A percentile compares a stretch with the other conserved stretches of the same genome.
These are phyloP conservation scores for Hypoxylon sp. DNA, from an alignment of 2,329 filamentous ascomycete species.

Conservation along the genomic window DNA sequence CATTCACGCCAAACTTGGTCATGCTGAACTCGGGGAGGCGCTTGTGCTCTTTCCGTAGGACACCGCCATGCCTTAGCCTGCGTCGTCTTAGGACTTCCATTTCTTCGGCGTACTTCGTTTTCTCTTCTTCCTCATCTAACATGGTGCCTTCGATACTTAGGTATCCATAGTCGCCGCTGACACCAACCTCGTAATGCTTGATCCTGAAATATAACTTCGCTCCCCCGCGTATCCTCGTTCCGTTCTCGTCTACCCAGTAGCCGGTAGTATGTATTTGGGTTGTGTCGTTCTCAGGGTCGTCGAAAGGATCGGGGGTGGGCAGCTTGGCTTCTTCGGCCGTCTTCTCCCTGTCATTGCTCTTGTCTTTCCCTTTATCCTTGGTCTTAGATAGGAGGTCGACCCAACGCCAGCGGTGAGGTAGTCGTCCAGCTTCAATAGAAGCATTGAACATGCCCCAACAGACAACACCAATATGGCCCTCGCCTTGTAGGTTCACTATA, in stretches of 20 bases:
- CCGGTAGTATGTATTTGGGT: slow-evolving; percentile 71
- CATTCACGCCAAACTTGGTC: slow-evolving; percentile 67
- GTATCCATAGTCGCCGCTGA: slow-evolving; percentile 82
- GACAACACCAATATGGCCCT: slow-evolving; percentile 89
- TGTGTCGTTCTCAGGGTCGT: slow-evolving; percentile 63
- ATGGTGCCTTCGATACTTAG: slow-evolving; percentile 92
- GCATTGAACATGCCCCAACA: slow-evolving; percentile 95
- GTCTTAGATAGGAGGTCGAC: slow-evolving; percentile 69
- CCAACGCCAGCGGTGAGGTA: slow-evolving; percentile 88
- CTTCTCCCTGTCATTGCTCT: slow-evolving; percentile 31
- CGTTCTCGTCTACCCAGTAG: slow-evolving; percentile 82
- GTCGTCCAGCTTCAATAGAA: slow-evolving; percentile 81
- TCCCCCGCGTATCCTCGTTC: slow-evolving; percentile 72
- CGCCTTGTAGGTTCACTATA: slow-evolving; percentile 86
- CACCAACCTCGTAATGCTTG: slow-evolving; percentile 85
- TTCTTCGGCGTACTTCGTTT: slow-evolving; percentile 69
- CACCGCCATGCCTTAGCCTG: slow-evolving; percentile 57
- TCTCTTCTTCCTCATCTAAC: slow-evolving; percentile 78
- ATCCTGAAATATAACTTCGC: slow-evolving; percentile 83
- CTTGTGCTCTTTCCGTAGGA: slow-evolving; percentile 50
- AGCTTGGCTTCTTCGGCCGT: slow-evolving; percentile 49
- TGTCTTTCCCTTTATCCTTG: slow-evolving; percentile 35
- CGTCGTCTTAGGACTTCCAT: slow-evolving; percentile 58
- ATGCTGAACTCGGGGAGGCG: slow-evolving; percentile 68
- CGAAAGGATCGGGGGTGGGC: slow-evolving; percentile 57